A percentile compares a stretch with the other conserved stretches of the same genome.
Conservation (phyloP, 805 yeast species). For the Ascoidea asiatica region DNA sequence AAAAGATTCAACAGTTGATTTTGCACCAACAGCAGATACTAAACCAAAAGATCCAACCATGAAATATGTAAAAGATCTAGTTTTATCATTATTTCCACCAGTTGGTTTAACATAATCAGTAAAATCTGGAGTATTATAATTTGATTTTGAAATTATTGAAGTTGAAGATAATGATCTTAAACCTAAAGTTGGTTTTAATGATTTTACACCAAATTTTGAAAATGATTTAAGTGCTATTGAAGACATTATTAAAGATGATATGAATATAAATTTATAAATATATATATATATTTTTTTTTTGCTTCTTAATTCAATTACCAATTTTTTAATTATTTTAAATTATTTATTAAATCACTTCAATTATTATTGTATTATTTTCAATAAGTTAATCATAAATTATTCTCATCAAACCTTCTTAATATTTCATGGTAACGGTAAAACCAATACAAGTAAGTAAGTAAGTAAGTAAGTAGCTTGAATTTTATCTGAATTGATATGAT, state of each 20-base stretch:
- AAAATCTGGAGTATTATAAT: slow-evolving; percentile 87
- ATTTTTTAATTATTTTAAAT: too few relatives aligned
- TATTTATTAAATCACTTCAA: too few relatives aligned
- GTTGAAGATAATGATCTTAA: slow-evolving; percentile 39
- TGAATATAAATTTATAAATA: too few relatives aligned
- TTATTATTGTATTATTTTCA: too few relatives aligned
- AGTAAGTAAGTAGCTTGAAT: too few relatives aligned
- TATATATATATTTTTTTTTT: neutral
- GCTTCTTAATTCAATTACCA: too few relatives aligned
- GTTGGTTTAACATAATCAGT: slow-evolving; percentile 63
- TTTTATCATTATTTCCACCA: slow-evolving; percentile 45
- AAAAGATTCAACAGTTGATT: slow-evolving; percentile 90
- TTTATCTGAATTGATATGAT: too few relatives aligned
- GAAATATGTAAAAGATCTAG: slow-evolving; percentile 86
- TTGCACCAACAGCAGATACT: slow-evolving; percentile 86
- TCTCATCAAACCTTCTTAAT: too few relatives aligned
- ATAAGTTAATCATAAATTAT: too few relatives aligned
- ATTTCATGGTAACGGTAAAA: too few relatives aligned
- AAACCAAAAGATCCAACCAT: slow-evolving; percentile 95
- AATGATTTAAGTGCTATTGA: neutral
- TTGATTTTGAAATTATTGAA: slow-evolving; percentile 44
- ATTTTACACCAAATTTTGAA: too few relatives aligned
- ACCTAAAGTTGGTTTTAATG: slow-evolving; percentile 10
- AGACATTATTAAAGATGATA: neutral
- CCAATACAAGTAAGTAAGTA: too few relatives aligned